Evolutionary conservation across 202 grass and related monocot species (phyloP).

Genomic region (Dendrocalamus latiflorus): DNA sequence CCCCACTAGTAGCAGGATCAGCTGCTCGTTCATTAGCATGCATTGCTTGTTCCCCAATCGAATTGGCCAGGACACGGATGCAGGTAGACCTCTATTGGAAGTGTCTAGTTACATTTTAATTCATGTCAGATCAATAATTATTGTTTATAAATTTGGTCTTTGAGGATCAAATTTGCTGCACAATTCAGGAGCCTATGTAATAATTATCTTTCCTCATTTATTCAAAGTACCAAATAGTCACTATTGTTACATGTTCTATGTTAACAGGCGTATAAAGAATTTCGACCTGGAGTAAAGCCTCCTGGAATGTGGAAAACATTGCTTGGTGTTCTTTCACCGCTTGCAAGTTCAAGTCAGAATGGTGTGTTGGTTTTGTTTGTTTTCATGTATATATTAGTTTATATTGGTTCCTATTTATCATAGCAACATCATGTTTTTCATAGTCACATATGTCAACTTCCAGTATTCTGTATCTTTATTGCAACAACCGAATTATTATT

Average conservation of each 20-base stretch:
- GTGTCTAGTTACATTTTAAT: not conserved
- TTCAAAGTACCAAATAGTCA: not conserved
- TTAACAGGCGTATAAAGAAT: slow-evolving; percentile 83
- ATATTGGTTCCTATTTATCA: not conserved
- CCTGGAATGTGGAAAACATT: slow-evolving; percentile 96
- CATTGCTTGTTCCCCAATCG: slow-evolving; percentile 92
- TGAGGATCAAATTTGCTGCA: not conserved
- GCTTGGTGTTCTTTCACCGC: slow-evolving; percentile 68
- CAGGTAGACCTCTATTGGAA: slow-evolving; percentile 45
- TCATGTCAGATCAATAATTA: not conserved
- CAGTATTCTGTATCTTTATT: not conserved
- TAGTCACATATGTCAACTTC: not conserved
- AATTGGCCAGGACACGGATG: slow-evolving; percentile 86
- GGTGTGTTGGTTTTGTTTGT: slow-evolving; percentile 43
- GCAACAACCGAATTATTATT: not conserved
- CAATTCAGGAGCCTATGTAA: not conserved
- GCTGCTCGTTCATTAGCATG: slow-evolving; percentile 81
- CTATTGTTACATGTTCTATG: not conserved
- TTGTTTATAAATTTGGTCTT: not conserved
- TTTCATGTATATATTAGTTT: not conserved
- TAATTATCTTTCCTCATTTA: not conserved
- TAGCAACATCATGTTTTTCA: not conserved
- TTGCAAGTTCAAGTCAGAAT: slow-evolving; percentile 53
- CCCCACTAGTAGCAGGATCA: slow-evolving; percentile 76
- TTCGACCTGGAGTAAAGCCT: slow-evolving; percentile 79